Base-by-base conservation (phyloP, 2,329 filamentous ascomycete species). In the Nemania serpens region DNA sequence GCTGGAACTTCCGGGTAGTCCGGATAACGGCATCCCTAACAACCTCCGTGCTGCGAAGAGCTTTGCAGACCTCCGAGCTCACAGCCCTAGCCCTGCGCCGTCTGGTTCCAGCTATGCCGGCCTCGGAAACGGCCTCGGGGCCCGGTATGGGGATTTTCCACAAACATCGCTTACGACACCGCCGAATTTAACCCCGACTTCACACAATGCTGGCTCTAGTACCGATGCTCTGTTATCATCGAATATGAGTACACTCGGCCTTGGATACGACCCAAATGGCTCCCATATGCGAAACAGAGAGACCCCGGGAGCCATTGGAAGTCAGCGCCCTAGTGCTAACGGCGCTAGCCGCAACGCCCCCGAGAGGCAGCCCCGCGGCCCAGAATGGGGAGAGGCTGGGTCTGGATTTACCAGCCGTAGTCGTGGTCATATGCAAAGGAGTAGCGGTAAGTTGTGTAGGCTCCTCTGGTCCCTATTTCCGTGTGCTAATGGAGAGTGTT, bases 41-140 rank as follows among this genome's bases (percentile, higher is more conserved):
- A 94, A 94, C 71, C 85, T 99, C 37, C 89, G 95, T 45, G 91
- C 91, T 29, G 95, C 94, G 64, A 98, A 98, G 81, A 98, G 94
- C 52, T 97, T 97, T 74, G 95, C 94, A 37, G 95, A 99, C 74
- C 80, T 99, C 65, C 90, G 94, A 66, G 96, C 93, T 1, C 97
- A 96, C 78, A 97, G 93, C 15, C 94, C 94, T 11, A 98, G 94
- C 69, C 94, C 95, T 5, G 94, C 91, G 2, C 89, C 89, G 7
- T 97, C 95, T 12, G 92, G 91, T 17, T 91, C 91, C 5, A 96
- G 92, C 79, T 97, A 96, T 74, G 75, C 73, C 5, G 73, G 76
- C 34, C 73, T 86, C 36, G 77, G 83, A 34, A 79, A 77, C 61
- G 79, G 81, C 45, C 75, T 86, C 13, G 78, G 76, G 48, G 68